Conservation (phyloP, 768 basidiomycete species). For the Suillus tomentosus region DNA sequence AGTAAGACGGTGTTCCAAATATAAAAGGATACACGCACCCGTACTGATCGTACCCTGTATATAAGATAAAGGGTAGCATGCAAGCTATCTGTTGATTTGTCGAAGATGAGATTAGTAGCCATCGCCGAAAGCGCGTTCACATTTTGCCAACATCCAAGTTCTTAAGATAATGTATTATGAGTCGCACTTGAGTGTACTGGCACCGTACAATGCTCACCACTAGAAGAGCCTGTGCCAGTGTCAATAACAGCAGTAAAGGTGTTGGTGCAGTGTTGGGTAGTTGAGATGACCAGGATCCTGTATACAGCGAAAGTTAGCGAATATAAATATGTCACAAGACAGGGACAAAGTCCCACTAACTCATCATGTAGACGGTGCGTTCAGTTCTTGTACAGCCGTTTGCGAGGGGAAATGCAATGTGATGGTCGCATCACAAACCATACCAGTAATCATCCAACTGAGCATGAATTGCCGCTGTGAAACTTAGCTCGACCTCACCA, state of each 20-base stretch:
- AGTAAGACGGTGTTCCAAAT: neutral
- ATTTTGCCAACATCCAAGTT: slow-evolving; percentile 55
- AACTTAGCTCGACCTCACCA: neutral
- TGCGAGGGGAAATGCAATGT: slow-evolving; percentile 11
- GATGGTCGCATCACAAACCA: slow-evolving; percentile 2
- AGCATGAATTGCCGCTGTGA: neutral
- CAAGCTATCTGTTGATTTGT: slow-evolving; percentile 6
- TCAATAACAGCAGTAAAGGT: slow-evolving; percentile 41
- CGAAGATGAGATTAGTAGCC: slow-evolving; percentile 34
- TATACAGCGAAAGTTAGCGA: neutral
- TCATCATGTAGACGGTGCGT: slow-evolving; percentile 45
- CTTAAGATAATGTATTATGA: slow-evolving; percentile 25
- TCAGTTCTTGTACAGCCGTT: slow-evolving; percentile 38
- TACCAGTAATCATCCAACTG: neutral
- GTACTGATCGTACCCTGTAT: slow-evolving; percentile 13
- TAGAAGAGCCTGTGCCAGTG: slow-evolving; percentile 27
- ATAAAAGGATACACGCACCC: neutral
- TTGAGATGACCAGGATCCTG: slow-evolving; percentile 46
- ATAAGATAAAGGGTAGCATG: slow-evolving; percentile 10
- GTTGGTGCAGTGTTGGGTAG: slow-evolving; percentile 46
- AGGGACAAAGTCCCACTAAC: slow-evolving; percentile 28
- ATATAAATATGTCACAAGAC: neutral
- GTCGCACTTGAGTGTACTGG: neutral
- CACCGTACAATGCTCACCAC: neutral
- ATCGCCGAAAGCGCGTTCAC: slow-evolving; percentile 54